phyloP scores from a whole-genome alignment of 1,284 basidiomycete species.

The Mycosarcoma maydis region DNA sequence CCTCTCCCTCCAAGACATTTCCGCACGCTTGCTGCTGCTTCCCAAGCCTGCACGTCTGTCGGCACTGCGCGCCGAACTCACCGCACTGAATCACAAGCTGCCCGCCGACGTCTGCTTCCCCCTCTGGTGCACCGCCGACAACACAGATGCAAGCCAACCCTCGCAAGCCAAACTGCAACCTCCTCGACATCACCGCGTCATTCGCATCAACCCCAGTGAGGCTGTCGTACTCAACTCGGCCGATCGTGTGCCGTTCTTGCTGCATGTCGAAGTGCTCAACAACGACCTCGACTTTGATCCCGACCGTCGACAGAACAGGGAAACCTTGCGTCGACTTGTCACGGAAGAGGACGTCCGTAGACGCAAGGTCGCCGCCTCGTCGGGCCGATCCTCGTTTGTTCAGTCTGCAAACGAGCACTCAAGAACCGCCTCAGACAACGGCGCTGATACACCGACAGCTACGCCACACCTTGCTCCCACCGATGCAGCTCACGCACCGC shows the following conservation, averaged over 20 bases:
- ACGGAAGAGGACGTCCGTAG: slow-evolving; percentile 74
- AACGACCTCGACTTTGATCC: slow-evolving; percentile 96
- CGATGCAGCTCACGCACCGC: not conserved
- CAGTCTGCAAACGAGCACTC: slow-evolving; percentile 19
- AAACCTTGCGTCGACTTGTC: slow-evolving; percentile 83
- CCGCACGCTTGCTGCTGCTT: slow-evolving; percentile 87
- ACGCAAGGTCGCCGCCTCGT: slow-evolving; percentile 47
- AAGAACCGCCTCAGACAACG: slow-evolving; percentile 4
- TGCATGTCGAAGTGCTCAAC: slow-evolving; percentile 90
- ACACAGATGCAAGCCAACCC: slow-evolving; percentile 25
- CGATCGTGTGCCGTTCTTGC: slow-evolving; percentile 90
- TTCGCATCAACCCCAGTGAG: slow-evolving; percentile 96
- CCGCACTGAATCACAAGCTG: slow-evolving; percentile 92
- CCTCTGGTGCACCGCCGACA: slow-evolving; percentile 78
- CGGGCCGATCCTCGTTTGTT: slow-evolving; percentile 22
- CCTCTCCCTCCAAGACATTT: slow-evolving; percentile 88
- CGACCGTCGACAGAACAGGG: slow-evolving; percentile 78
- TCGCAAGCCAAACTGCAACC: slow-evolving; percentile 6
- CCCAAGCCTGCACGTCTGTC: slow-evolving; percentile 94
- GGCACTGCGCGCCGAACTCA: slow-evolving; percentile 93
- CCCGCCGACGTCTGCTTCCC: slow-evolving; percentile 93
- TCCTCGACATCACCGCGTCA: slow-evolving; percentile 85
- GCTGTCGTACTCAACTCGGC: slow-evolving; percentile 98
- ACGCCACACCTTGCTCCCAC: slow-evolving; percentile 9
- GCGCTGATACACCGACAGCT: slow-evolving; percentile 4